Evolutionary conservation across 495 filamentous ascomycete genomes (phyloP).

Genomic region (Hypoxylon fragiforme): DNA sequence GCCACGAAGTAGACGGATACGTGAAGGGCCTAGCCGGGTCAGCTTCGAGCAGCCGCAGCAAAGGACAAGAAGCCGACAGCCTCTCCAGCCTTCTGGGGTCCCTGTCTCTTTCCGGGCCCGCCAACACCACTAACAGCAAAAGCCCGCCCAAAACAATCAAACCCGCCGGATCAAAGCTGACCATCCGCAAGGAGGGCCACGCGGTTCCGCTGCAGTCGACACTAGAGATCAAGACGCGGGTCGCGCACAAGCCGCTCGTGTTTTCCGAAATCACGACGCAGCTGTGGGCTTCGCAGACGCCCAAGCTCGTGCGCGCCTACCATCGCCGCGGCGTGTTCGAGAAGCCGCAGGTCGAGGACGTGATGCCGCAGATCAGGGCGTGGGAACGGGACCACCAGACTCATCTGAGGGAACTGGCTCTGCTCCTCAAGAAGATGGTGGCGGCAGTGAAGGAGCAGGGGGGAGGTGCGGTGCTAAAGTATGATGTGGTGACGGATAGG

Average conservation of each 20-base stretch:
- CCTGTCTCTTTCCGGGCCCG: conserved; percentile 35
- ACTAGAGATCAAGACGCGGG: conserved; percentile 57
- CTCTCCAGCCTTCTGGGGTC: conserved; percentile 35
- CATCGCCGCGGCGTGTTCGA: conserved; percentile 48
- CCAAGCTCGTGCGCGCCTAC: conserved; percentile 53
- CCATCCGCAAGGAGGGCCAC: conserved; percentile 41
- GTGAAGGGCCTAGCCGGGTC: conserved; percentile 11
- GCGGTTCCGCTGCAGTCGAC: conserved; percentile 41
- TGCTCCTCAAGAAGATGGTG: conserved; percentile 44
- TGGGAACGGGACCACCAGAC: conserved; percentile 47
- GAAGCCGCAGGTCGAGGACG: conserved; percentile 43
- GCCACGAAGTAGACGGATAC: conserved; percentile 54
- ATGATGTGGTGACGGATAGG: conserved; percentile 37
- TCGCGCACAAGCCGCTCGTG: conserved; percentile 39
- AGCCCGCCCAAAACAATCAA: too few relatives aligned
- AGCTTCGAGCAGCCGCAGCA: conserved; percentile 1
- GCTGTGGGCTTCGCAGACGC: conserved; percentile 56
- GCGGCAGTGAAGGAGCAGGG: conserved; percentile 34
- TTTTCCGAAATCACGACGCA: conserved; percentile 47
- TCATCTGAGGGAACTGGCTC: conserved; percentile 40
- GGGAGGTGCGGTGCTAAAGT: conserved; percentile 40
- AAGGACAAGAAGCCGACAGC: conserved; percentile 17
- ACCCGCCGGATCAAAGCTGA: too few relatives aligned
- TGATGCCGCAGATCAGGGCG: conserved; percentile 36
- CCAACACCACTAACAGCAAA: conserved; percentile 1